Base-by-base conservation (phyloP, 179 eudicot species). In the Silene coronaria region DNA sequence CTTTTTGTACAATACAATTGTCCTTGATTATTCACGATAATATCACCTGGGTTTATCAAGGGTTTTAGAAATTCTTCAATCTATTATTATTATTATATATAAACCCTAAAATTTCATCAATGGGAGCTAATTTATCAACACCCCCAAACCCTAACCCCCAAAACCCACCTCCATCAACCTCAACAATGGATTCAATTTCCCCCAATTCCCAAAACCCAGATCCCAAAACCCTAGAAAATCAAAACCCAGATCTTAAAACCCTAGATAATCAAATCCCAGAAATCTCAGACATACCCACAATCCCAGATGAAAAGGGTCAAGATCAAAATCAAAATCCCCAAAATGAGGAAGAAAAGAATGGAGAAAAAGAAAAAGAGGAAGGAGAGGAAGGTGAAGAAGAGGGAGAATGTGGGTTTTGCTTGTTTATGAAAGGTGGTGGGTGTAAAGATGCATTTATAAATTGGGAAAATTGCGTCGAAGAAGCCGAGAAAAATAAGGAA, bases 391-490 rank as follows among this genome's bases (percentile, higher is more conserved):
- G 81, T 1, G 90, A 87, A 32, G 92, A 86, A 23, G 90, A 84
- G 67, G 93, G 93, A 0, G 96, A 91, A 68, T 89, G 91, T 80
- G 93, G 91, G 78, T 91, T 89, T 62, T 91, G 96, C 70, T 77
- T 91, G 82, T 91, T 87, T 51, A 91, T 91, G 96, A 91, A 90
- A 74, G 96, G 82, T 32, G 93, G 96, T 19, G 93, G 90, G 2
- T 91, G 96, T 59, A 86, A 77, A 65, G 96, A 91, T 34, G 61
- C 63, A 3, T 91, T 91, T 53, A 67, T 80, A 48, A 85, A 78
- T 0, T 91, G 93, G 96, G 96, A 89, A 28, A 76, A 85, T 16
- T 90, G 96, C 51, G 82, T 90, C 6, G 89, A 89, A 78, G 89
- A 87, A 73, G 87, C 81, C 0, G 93, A 87, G 75, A 84, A 86